Conservation (phyloP, 176 grass and related monocot genomes). For the Oryza rufipogon region DNA sequence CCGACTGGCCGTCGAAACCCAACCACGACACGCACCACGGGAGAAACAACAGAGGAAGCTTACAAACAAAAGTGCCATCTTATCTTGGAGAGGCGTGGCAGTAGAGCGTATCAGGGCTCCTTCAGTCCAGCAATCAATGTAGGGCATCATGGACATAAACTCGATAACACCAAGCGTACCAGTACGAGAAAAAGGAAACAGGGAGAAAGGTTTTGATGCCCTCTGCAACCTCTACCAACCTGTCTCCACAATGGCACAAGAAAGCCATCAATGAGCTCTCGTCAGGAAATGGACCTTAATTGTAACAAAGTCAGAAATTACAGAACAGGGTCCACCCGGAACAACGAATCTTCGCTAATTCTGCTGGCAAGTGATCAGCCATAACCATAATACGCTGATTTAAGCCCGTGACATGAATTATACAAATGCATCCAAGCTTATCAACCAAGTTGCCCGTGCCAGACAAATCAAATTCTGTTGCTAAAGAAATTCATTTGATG, state of each 20-base stretch:
- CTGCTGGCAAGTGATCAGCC: neutral
- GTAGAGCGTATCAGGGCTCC: constrained; percentile 27
- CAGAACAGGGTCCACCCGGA: neutral
- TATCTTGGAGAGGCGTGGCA: neutral
- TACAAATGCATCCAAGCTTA: neutral
- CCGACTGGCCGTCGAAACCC: constrained; percentile 25
- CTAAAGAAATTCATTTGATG: neutral
- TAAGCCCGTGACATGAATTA: neutral
- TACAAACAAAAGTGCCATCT: constrained; percentile 12
- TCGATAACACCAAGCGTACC: constrained; percentile 9
- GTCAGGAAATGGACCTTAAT: neutral
- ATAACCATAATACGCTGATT: neutral
- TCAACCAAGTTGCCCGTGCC: neutral
- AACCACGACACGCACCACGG: constrained; percentile 6
- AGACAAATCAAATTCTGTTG: neutral
- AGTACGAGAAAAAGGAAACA: neutral
- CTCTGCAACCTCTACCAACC: constrained; percentile 44
- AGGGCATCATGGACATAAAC: constrained; percentile 8
- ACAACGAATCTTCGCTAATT: neutral
- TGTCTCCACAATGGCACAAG: constrained; percentile 44
- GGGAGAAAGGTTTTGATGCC: constrained; percentile 5
- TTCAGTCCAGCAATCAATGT: constrained; percentile 34
- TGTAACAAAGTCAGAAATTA: constrained; percentile 8
- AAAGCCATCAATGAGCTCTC: constrained; percentile 6
- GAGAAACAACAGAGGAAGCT: neutral